Conservation (phyloP, 352 stramenopile genomes). For the Pilasporangium apinafurcum region DNA sequence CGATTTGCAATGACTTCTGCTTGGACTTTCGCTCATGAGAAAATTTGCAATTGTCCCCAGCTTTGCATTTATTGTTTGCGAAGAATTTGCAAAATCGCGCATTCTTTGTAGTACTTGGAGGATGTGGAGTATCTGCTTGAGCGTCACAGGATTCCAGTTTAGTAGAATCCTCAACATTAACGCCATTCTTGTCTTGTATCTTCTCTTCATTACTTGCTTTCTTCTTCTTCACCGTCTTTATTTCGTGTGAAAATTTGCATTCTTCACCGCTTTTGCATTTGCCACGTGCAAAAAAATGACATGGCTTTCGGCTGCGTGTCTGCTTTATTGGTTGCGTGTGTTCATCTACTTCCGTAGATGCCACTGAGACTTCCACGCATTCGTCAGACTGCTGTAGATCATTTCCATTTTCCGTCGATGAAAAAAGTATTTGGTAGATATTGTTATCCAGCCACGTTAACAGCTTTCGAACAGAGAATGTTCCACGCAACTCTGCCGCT, state of each 20-base stretch:
- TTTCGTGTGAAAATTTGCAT: conserved; percentile 14
- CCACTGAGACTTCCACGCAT: neutral
- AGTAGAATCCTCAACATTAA: no score
- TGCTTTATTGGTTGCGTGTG: conserved; percentile 1
- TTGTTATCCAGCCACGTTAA: conserved; percentile 86
- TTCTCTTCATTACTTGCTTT: neutral
- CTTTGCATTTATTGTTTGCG: conserved; percentile 31
- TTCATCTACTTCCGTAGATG: neutral
- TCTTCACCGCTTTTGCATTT: conserved; percentile 38
- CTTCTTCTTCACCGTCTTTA: conserved; percentile 7
- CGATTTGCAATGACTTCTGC: neutral
- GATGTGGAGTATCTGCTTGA: no score
- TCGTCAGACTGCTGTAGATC: neutral
- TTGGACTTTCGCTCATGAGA: conserved; percentile 23
- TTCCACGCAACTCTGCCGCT: conserved; percentile 33
- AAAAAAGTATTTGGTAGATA: conserved; percentile 25
- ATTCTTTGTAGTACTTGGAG: conserved; percentile 1
- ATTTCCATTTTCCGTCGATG: neutral
- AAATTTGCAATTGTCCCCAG: conserved; percentile 64
- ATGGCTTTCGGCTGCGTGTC: conserved; percentile 14
- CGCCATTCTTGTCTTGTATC: no score
- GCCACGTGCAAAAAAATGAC: conserved; percentile 44
- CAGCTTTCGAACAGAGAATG: conserved; percentile 54
- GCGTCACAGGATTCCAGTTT: no score
- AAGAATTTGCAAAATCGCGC: conserved; percentile 48